Percentiles rank a stretch among this genome's conserved stretches.
Conservation (phyloP, 2,329 filamentous ascomycete species). For the Dothiorella sarmentorum region DNA sequence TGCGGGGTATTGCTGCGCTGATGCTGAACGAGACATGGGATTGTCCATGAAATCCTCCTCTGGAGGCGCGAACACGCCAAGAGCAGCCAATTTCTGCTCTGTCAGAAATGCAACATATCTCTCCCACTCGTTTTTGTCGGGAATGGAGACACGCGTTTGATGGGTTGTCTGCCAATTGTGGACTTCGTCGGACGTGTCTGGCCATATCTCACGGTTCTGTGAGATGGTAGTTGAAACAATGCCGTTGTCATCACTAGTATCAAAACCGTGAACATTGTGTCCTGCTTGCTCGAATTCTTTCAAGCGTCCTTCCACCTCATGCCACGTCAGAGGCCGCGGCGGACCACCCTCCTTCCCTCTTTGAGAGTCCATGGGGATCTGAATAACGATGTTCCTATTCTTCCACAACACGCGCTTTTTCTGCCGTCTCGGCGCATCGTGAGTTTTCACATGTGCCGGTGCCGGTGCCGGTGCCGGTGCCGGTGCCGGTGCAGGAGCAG, state of each 20-base stretch:
- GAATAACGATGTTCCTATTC: conserved; percentile 45
- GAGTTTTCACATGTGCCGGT: neutral
- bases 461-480: neutral
- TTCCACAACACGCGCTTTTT: conserved; percentile 46
- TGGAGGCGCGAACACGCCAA: conserved; percentile 80
- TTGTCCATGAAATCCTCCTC: conserved; percentile 65
- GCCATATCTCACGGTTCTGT: conserved; percentile 69
- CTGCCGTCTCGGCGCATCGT: conserved; percentile 1
- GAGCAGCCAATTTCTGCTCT: conserved; percentile 86
- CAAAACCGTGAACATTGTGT: conserved; percentile 67
- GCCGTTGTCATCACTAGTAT: conserved; percentile 49
- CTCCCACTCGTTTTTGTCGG: conserved; percentile 70
- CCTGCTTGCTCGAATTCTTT: conserved; percentile 65
- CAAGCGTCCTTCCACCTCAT: conserved; percentile 61
- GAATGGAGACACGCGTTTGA: conserved; percentile 64
- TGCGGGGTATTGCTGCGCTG: conserved; percentile 54
- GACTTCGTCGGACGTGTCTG: conserved; percentile 37
- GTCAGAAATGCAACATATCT: conserved; percentile 77
- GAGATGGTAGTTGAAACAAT: conserved; percentile 24
- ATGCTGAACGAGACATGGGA: conserved; percentile 67
- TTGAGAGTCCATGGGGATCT: conserved; percentile 42
- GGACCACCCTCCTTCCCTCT: conserved; percentile 40
- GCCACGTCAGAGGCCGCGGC: conserved; percentile 42
- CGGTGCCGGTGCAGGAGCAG: too few species aligned
- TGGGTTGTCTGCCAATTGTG: conserved; percentile 51